Percentiles rank a stretch among this genome's conserved stretches.
phyloP scores from a whole-genome alignment of 768 basidiomycete species.

The Xerocomus spinulosus region DNA sequence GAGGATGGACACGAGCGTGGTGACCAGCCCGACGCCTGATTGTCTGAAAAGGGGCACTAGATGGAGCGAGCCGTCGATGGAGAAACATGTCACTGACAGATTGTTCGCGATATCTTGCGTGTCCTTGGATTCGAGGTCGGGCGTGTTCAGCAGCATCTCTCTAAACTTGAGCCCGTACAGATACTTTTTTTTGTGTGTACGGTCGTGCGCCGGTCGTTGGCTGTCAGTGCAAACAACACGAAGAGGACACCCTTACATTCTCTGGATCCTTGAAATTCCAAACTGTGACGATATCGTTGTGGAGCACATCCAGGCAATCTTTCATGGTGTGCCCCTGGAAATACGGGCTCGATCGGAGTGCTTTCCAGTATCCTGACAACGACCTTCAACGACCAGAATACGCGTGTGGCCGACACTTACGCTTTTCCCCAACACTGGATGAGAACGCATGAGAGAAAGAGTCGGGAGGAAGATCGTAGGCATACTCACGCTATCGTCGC shows the following conservation, averaged over 20 bases:
- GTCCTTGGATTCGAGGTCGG: neutral
- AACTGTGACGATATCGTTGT: conserved; percentile 1
- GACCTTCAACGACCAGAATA: no score
- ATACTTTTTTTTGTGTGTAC: neutral
- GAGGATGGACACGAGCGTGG: neutral
- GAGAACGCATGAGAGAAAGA: no score
- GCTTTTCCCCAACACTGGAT: neutral
- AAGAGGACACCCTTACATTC: neutral
- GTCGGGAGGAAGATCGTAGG: neutral
- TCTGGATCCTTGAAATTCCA: conserved; percentile 7
- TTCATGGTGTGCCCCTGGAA: no score
- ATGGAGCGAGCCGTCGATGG: neutral
- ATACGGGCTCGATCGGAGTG: no score
- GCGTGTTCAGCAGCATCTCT: neutral
- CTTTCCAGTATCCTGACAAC: no score
- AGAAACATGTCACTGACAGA: neutral
- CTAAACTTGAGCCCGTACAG: neutral
- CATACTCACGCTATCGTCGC: neutral
- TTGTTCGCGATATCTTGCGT: neutral
- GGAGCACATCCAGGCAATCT: conserved; percentile 1
- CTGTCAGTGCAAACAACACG: no score
- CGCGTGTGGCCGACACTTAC: no score
- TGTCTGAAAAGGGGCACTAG: neutral
- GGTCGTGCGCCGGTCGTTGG: no score
- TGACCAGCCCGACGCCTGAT: neutral